Base-by-base conservation (phyloP, 2,329 filamentous ascomycete species). In the Fusarium veterinarium region DNA sequence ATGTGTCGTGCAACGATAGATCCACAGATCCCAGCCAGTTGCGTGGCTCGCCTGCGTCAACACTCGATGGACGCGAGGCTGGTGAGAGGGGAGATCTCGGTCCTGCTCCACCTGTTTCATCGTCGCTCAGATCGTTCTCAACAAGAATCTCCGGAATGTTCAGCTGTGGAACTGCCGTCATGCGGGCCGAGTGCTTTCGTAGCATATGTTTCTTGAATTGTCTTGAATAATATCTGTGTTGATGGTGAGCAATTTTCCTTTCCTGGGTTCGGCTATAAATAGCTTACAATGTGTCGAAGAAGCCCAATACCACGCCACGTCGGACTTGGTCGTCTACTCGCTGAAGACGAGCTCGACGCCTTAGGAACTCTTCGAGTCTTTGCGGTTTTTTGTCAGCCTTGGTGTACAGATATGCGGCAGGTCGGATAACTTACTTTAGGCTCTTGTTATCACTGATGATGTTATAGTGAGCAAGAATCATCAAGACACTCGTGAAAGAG, bases 361-460 rank as follows among this genome's bases (percentile, higher is more conserved):
- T 92, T 63, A 99, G 83, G 81, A 97, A 99, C 80, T 99, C 96
- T 78, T 99, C 96, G 5, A 99, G 88, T 69, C 94, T 94, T 60
- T 13, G 31, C 42, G 30, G 30, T 17, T 59, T 41, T 42, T 25
- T 66, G 78, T 85, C 78, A 82, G 77, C 57, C 55, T 60, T 53
- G 28, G 53, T 14, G 11, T 17, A 23, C 12, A 51, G 9, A 33
- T 16, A 11, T 14, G 12, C 23, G 20, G 8, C 19, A 19, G 19
- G 19, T 20, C 19, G 12, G 8, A 25, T 45, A 25, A 82, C 85
- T 79, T 84, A 93, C 91, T 89, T 92, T 79, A 99, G 85, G 82
- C 95, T 97, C 86, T 98, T 98, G 85, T 92, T 98, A 82, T 99
- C 96, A 75, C 92, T 97, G 80, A 99, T 99, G 78, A 99, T 95